Base-by-base conservation (phyloP, 2,329 filamentous ascomycete genomes). In the Fonsecaea monophora region DNA sequence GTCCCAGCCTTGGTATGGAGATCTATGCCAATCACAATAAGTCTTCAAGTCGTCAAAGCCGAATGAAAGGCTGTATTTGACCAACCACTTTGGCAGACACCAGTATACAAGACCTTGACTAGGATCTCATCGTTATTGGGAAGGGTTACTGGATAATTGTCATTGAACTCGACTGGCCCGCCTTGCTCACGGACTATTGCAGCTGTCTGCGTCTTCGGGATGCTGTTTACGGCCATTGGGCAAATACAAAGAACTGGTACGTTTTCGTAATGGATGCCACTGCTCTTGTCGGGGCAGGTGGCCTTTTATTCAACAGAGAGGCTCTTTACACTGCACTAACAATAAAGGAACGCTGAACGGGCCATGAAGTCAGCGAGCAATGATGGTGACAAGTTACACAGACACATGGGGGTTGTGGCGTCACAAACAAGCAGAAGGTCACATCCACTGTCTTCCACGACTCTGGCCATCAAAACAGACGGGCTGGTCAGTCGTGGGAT, bases 71-170 rank as follows among this genome's bases (percentile, higher is more conserved):
- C 34, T 34, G 48, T 48, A 45, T 45, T 50, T 18, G 35, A 69
- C 77, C 70, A 66, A 80, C 79, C 79, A 66, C 79, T 81, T 62
- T 82, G 80, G 53, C 80, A 82, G 34, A 82, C 80, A 1, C 81
- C 81, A 0, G 76, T 79, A 66, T 82, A 82, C 34, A 82, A 75
- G 1, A 82, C 78, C 62, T 82, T 79, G 32, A 80, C 81, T 10
- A 82, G 71, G 13, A 82, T 79, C 73, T 82, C 81, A 57, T 82
- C 78, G 25, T 74, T 70, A 4, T 76, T 74, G 0, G 79, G 78
- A 2, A 65, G 73, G 32, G 77, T 76, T 13, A 82, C 80, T 6
- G 80, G 80, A 61, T 82, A 82, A 58, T 79, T 75, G 37, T 77
- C 71, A 42, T 77, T 74, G 65, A 81, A 80, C 56, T 81, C 77